Percentiles rank a stretch among this genome's conserved stretches.
phyloP scores from a whole-genome alignment of 1,284 basidiomycete genomes.

The Cerioporus squamosus region DNA sequence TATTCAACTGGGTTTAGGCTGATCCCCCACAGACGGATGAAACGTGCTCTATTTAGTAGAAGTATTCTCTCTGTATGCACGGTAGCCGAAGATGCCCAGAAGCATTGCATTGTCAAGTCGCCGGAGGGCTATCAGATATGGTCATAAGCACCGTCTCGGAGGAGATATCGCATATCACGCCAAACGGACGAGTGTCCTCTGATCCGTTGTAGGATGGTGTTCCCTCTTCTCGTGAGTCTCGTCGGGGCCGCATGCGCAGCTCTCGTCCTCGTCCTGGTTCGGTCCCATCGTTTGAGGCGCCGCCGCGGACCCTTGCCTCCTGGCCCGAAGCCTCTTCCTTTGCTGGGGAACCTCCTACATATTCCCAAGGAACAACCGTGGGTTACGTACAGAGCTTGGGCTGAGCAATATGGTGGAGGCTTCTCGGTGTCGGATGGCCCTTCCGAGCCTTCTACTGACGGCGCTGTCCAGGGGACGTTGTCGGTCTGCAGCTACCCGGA shows the following conservation, averaged over 20 bases:
- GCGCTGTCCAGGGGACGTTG: neutral
- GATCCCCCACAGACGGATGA: too few relatives aligned
- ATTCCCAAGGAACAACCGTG: slow-evolving; percentile 5
- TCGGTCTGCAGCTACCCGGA: slow-evolving; percentile 7
- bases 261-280: neutral
- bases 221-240: neutral
- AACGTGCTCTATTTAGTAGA: too few relatives aligned
- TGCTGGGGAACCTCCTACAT: slow-evolving; percentile 8
- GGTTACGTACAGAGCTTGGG: slow-evolving; percentile 11
- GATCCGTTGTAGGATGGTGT: neutral
- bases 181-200: too few relatives aligned
- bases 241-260: neutral
- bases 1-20: too few relatives aligned
- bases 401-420: slow-evolving; percentile 6
- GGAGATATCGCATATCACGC: too few relatives aligned
- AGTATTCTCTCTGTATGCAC: too few relatives aligned
- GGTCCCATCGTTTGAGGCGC: neutral
- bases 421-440: neutral
- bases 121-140: too few relatives aligned
- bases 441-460: neutral
- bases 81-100: too few relatives aligned
- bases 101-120: too few relatives aligned
- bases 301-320: neutral
- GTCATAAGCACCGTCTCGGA: too few relatives aligned
- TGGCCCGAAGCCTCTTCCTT: slow-evolving; percentile 7